phyloP scores from a whole-genome alignment of 2,329 filamentous ascomycete genomes.

The Exophiala spinifera region DNA sequence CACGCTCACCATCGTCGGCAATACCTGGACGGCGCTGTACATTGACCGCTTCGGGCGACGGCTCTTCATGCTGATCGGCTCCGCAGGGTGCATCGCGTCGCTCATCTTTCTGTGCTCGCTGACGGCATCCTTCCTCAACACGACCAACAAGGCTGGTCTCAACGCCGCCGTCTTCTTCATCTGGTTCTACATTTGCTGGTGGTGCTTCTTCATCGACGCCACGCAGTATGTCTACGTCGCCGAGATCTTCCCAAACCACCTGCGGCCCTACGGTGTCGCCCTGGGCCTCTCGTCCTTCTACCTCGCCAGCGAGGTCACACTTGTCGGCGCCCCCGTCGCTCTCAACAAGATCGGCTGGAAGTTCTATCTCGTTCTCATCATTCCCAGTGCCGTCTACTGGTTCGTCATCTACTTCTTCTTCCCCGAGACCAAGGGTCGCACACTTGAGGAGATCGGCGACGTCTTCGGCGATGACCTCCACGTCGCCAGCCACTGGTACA shows the following conservation, averaged over 20 bases:
- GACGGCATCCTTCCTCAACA: constrained; percentile 37
- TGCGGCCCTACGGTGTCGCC: constrained; percentile 23
- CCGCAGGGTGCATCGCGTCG: constrained; percentile 39
- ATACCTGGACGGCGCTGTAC: constrained; percentile 42
- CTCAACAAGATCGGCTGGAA: constrained; percentile 36
- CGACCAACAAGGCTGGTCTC: constrained; percentile 35
- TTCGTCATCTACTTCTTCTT: constrained; percentile 33
- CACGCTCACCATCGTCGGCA: constrained; percentile 41
- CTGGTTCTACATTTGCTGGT: constrained; percentile 42
- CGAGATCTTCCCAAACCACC: constrained; percentile 26
- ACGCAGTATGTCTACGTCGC: constrained; percentile 23
- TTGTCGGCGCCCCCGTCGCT: constrained; percentile 31
- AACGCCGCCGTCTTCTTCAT: constrained; percentile 42
- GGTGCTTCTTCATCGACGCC: constrained; percentile 41
- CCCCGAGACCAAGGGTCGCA: constrained; percentile 34
- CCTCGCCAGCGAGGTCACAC: constrained; percentile 20
- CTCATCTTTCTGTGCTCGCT: constrained; percentile 40
- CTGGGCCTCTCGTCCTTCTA: constrained; percentile 22
- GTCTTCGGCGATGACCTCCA: constrained; percentile 32
- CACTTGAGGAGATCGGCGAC: constrained; percentile 34
- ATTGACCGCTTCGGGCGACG: constrained; percentile 41
- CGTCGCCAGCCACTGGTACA: constrained; percentile 30
- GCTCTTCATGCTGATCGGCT: constrained; percentile 43
- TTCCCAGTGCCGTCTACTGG: constrained; percentile 30
- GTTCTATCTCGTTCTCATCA: constrained; percentile 33